Evolutionary conservation across 1,284 basidiomycete genomes (phyloP), one percentile per base, ranked within the genome.

Genomic region (Golubevia sp.): DNA sequence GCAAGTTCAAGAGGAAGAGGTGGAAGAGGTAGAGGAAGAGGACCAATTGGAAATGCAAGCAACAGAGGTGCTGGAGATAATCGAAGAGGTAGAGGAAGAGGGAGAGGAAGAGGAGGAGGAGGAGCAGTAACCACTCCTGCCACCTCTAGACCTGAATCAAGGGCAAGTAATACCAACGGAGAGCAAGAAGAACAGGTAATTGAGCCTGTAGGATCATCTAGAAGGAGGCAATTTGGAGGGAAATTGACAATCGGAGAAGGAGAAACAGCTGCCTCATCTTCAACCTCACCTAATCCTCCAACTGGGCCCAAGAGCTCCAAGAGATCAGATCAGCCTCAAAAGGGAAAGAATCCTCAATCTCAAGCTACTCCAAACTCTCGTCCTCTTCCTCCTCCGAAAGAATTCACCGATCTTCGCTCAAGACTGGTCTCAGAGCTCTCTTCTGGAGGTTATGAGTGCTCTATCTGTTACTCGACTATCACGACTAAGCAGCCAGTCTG

Each of bases 391-490:
- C 21, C 26, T 8, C 18, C 66, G 18, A 26, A 54, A 59, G 74
- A 79, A 27, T 70, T 76, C 24, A 66, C 73, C 44, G 79, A 83
- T 49, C 56, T 83, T 56, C 74, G 80, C 25, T 74, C 76, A 24
- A 72, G 79, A 49, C 64, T 82, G 1, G 59, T 77, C 1, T 67
- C 74, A 7, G 80, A 82, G 58, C 70, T 83, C n/a, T 63, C 70
- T 1, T 64, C 68, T 2, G 76, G 76, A 11, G 65, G 73, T 25
- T 80, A 82, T 69, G 80, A 83, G 61, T 83, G 80, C 62, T 60
- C 64, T 24, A 73, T 83, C 54, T 83, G 80, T 73, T 83, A 77
- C 69, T 72, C 66, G 55, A 68, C 74, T 50, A 67, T 82, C 44
- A 70, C 72, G 2, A 73, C 66, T 3, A 70, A 70, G 21, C 66